Conservation (phyloP, 805 yeast species). For the Metschnikowia aberdeeniae region DNA sequence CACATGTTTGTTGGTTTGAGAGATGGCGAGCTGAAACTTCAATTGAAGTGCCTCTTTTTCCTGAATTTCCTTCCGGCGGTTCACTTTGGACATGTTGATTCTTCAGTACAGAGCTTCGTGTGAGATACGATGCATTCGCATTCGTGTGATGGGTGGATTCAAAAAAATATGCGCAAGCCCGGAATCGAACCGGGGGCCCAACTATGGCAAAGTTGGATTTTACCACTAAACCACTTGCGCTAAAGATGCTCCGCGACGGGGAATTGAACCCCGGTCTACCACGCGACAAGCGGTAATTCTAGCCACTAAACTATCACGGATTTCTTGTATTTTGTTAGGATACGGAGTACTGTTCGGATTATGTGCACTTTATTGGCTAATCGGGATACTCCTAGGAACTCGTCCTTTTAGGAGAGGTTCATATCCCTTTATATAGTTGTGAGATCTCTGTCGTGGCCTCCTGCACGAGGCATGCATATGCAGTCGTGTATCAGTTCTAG, state of each 20-base stretch:
- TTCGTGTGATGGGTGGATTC: not conserved
- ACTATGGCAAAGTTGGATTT: conserved; percentile 22
- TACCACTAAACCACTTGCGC: conserved; percentile 22
- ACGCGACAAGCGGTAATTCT: conserved; percentile 25
- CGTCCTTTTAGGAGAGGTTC: too few species aligned
- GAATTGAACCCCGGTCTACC: conserved; percentile 25
- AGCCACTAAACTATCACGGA: conserved; percentile 25
- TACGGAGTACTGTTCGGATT: too few species aligned
- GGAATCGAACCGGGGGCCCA: conserved; percentile 24
- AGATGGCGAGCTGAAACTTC: conserved; percentile 41
- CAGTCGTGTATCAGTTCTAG: too few species aligned
- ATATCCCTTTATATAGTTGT: too few species aligned
- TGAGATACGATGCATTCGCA: not conserved
- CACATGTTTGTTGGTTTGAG: conserved; percentile 32
- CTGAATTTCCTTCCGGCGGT: conserved; percentile 41
- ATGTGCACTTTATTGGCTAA: too few species aligned
- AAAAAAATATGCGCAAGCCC: conserved; percentile 18
- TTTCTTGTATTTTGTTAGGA: not conserved
- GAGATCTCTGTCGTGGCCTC: too few species aligned
- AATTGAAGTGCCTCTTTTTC: conserved; percentile 46
- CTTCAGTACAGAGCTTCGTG: not conserved
- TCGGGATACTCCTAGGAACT: too few species aligned
- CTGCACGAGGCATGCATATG: too few species aligned
- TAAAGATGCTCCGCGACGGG: conserved; percentile 20
- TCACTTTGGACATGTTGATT: conserved; percentile 18